Conservation (phyloP, 768 basidiomycete species). For the Strobilomyces dryophilus region DNA sequence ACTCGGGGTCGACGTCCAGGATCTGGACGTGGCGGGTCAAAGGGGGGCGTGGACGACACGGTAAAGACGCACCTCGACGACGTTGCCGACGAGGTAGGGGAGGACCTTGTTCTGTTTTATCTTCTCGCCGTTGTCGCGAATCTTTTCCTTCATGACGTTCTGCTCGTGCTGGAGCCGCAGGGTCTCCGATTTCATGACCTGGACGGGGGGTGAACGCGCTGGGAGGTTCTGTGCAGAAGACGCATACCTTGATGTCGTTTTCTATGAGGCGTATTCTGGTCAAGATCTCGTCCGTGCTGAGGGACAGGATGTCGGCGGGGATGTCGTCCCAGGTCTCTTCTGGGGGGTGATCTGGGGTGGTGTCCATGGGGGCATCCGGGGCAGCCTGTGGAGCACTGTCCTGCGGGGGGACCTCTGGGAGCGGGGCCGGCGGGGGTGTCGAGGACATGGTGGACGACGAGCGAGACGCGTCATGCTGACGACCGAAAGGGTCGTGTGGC, state of each 20-base stretch:
- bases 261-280: slow-evolving; percentile 92
- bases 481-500: slow-evolving; percentile 27
- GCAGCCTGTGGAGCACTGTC: slow-evolving; percentile 39
- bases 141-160: slow-evolving; percentile 96
- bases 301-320: slow-evolving; percentile 76
- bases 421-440: slow-evolving; percentile 46
- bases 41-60: neutral
- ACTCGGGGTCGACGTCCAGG: slow-evolving; percentile 89
- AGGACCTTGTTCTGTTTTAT: slow-evolving; percentile 99
- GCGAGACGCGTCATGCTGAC: slow-evolving; percentile 24
- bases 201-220: neutral
- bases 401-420: slow-evolving; percentile 33
- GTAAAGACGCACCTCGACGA: slow-evolving; percentile 71
- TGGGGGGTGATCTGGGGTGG: slow-evolving; percentile 60
- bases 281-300: slow-evolving; percentile 81
- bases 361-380: slow-evolving; percentile 59
- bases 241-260: slow-evolving; percentile 86
- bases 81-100: slow-evolving; percentile 96
- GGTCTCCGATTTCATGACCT: slow-evolving; percentile 98
- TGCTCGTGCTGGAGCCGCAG: slow-evolving; percentile 91
- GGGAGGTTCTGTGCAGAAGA: neutral
- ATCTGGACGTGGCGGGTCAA: slow-evolving; percentile 50
- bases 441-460: slow-evolving; percentile 46
- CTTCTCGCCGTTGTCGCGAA: slow-evolving; percentile 96
- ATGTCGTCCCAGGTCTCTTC: slow-evolving; percentile 91